These are phyloP conservation scores for Pichia sp. DNA, from an alignment of 1,139 yeast species.

Conservation along the genomic window DNA sequence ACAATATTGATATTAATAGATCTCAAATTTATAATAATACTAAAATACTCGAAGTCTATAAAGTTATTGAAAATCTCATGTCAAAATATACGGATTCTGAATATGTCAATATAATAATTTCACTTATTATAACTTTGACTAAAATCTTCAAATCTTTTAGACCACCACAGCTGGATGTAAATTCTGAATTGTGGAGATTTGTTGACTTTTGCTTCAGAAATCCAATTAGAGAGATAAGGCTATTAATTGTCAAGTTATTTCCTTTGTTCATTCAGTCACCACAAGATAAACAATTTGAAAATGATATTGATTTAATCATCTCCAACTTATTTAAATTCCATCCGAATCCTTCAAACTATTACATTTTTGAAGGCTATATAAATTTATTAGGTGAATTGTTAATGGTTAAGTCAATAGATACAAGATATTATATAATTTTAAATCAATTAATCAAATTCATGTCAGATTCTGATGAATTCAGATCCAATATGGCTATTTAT, in stretches of 20 bases:
- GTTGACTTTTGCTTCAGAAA: conserved; percentile 27
- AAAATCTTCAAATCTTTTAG: conserved; percentile 45
- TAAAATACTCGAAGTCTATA: conserved; percentile 20
- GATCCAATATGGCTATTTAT: conserved; percentile 57
- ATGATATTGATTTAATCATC: conserved; percentile 35
- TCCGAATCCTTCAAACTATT: conserved; percentile 27
- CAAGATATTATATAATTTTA: conserved; percentile 53
- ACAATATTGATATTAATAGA: conserved; percentile 28
- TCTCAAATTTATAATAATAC: conserved; percentile 17
- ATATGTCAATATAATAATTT: conserved; percentile 31
- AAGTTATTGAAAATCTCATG: conserved; percentile 16
- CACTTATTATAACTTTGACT: conserved; percentile 40
- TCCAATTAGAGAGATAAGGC: conserved; percentile 45
- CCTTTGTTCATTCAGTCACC: conserved; percentile 40
- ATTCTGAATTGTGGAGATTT: conserved; percentile 26
- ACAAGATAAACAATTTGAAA: conserved; percentile 31
- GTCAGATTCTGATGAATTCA: conserved; percentile 54
- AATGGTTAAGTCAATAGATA: conserved; percentile 47
- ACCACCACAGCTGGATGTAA: conserved; percentile 31
- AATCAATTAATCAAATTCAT: conserved; percentile 54
- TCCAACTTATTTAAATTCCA: conserved; percentile 34
- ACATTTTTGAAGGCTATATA: conserved; percentile 58
- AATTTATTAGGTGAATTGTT: conserved; percentile 58
- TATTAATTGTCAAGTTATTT: conserved; percentile 41
- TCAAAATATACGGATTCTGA: conserved; percentile 20